Evolutionary conservation across 306 rosid species (phyloP), one percentile per base, ranked within the genome.

Genomic region (Hylodesmum podocarpum): DNA sequence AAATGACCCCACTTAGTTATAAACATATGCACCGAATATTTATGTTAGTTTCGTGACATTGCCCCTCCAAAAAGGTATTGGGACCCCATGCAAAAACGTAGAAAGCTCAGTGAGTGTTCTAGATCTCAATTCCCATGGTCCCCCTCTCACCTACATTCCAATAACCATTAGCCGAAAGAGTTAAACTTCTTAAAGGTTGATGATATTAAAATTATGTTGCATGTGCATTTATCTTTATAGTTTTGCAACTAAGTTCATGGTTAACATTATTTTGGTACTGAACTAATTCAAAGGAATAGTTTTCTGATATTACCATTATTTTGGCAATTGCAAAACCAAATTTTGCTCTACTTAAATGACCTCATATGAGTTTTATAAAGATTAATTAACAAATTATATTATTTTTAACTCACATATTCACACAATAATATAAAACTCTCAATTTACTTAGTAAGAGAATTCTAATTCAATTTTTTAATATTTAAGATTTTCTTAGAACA

Each of bases 1-100:
- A 63, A 34, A 63, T 39, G 78, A 78, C 53, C 70, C 63, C 53
- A 78, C 64, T 59, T 1, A 58, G 0, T 11, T 9, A 53, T 53
- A 18, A 18, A 37, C 49, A 22, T 31, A 41, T 70, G 28, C 47
- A 49, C 73, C 78, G 47, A 46, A 70, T 22, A n/a, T 19, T 49
- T 11, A 18, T n/a, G 43, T 18, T 47, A 49, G 53, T 31, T 75
- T 63, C 50, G 10, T 62, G 9, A 63, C 41, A 64, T 33, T 44
- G 29, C 22, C 34, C 55, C 59, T 66, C 46, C 47, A 4, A 11
- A 39, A 77, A 14, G 33, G 47, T 44, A 14, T 19, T 12, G 59
- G 58, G 78, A 43, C 37, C 58, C 67, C 21, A 57, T 40, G 29
- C 31, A 40, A 70, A 8, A 24, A 24, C 49, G 28, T 47, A 73